phyloP scores from a whole-genome alignment of 2,329 filamentous ascomycete species.

The Rosellinia necatrix region DNA sequence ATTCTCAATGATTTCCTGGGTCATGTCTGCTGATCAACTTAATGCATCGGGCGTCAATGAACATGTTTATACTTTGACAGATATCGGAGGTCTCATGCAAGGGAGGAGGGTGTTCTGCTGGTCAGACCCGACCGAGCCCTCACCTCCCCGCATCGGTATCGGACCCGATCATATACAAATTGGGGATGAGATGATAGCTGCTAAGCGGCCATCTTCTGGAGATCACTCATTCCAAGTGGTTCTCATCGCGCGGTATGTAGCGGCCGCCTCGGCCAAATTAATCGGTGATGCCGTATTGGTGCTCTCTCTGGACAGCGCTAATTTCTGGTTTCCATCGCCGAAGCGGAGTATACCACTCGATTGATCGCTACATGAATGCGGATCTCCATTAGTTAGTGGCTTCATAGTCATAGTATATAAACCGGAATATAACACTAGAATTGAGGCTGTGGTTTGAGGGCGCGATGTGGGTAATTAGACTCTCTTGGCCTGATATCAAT shows the following conservation, averaged over 20 bases:
- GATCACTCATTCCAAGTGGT: not conserved
- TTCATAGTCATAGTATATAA: too few relatives aligned
- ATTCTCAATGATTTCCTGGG: not conserved
- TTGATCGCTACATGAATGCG: too few relatives aligned
- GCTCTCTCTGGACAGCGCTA: not conserved
- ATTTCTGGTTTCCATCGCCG: not conserved
- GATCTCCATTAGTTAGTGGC: too few relatives aligned
- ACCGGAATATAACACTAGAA: too few relatives aligned
- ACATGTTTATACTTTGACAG: not conserved
- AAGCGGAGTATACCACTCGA: not conserved
- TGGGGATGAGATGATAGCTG: slow-evolving; percentile 1
- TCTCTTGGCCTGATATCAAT: too few relatives aligned
- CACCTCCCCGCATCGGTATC: not conserved
- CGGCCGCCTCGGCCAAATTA: not conserved
- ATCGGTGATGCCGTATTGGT: not conserved
- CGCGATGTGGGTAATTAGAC: too few relatives aligned
- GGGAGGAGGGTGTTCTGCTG: slow-evolving; percentile 1
- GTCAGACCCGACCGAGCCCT: not conserved
- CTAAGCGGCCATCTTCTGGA: not conserved
- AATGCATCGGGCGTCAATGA: not conserved
- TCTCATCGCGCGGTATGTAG: not conserved
- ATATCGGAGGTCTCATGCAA: not conserved
- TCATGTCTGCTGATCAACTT: not conserved
- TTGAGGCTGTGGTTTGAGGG: too few relatives aligned
- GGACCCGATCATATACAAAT: slow-evolving; percentile 2